Base-by-base conservation (phyloP, 345 rosid genomes). In the Lepidium didymum region DNA sequence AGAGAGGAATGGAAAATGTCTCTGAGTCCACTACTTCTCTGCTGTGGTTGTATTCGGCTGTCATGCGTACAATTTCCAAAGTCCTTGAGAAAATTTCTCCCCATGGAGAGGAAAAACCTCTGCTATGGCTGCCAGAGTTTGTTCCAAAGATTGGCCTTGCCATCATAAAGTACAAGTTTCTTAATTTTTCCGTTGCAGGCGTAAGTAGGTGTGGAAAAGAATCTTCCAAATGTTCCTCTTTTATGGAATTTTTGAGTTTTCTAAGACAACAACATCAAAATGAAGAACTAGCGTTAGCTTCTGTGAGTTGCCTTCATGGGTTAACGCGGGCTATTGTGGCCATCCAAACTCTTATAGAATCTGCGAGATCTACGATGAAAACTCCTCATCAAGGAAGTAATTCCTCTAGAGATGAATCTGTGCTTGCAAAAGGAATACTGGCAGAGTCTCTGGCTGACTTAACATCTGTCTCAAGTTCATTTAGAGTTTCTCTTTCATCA, bases 61-160 rank as follows among this genome's bases (percentile, higher is more conserved):
- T 85, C 72, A 34, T 90, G 83, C 85, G 78, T 56, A 79, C 88
- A 81, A 78, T 93, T 64, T 81, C 84, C 15, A 67, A 81, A 73
- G 77, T 93, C 77, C 92, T 93, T 74, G 86, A 84, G 70, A 85
- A 74, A 77, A 71, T 88, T 54, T 83, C 59, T 43, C 21, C 62
- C 11, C 57, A 70, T 47, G 80, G 56, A 68, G 74, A 73, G 70
- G 78, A 64, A 16, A 68, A 50, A 49, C 60, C 62, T 60, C 52
- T 87, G 21, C 87, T 93, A 25, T 85, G 86, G 93, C 81, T 92
- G 72, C 96, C 98, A 0, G 90, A 84, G 71, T 88, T 93, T 83
- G 94, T 88, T 79, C 89, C 89, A 55, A 93, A 84, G 81, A 52
- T 93, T 78, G 98, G 94, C 68, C 84, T 90, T 43, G 83, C 79